phyloP scores from a whole-genome alignment of 2,329 filamentous ascomycete genomes.

The Lasiodiplodia hormozganensis region DNA sequence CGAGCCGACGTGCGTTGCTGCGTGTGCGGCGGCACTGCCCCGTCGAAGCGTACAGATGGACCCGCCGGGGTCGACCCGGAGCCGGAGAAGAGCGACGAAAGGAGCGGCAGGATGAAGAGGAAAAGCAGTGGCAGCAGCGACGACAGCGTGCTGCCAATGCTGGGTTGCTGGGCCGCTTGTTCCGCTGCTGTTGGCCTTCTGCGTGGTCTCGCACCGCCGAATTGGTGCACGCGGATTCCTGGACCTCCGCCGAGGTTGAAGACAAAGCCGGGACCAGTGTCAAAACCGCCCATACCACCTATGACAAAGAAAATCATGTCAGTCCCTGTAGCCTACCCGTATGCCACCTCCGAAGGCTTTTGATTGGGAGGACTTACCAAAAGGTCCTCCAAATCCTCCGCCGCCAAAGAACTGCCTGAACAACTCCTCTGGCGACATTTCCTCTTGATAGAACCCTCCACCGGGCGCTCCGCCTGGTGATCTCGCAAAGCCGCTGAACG shows the following conservation, averaged over 20 bases:
- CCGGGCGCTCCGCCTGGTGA: constrained; percentile 58
- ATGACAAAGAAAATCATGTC: constrained; percentile 29
- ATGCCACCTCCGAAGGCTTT: not conserved
- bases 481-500: constrained; percentile 68
- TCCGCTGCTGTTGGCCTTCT: constrained; percentile 69
- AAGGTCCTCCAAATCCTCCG: constrained; percentile 65
- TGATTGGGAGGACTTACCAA: constrained; percentile 59
- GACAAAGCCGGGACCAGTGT: constrained; percentile 84
- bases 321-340: not conserved
- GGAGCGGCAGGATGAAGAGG: constrained; percentile 78
- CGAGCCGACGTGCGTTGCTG: constrained; percentile 73
- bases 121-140: constrained; percentile 87
- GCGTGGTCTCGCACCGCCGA: constrained; percentile 80
- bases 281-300: constrained; percentile 66
- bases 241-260: constrained; percentile 95
- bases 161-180: constrained; percentile 59
- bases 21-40: constrained; percentile 73
- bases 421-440: constrained; percentile 95
- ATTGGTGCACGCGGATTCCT: constrained; percentile 92
- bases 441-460: constrained; percentile 78
- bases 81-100: constrained; percentile 78
- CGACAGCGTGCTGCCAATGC: constrained; percentile 63
- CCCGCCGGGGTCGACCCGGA: constrained; percentile 59
- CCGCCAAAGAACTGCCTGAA: constrained; percentile 97
- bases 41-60: constrained; percentile 79